Conservation (phyloP, 441 rosid genomes). For the Metrosideros polymorpha region DNA sequence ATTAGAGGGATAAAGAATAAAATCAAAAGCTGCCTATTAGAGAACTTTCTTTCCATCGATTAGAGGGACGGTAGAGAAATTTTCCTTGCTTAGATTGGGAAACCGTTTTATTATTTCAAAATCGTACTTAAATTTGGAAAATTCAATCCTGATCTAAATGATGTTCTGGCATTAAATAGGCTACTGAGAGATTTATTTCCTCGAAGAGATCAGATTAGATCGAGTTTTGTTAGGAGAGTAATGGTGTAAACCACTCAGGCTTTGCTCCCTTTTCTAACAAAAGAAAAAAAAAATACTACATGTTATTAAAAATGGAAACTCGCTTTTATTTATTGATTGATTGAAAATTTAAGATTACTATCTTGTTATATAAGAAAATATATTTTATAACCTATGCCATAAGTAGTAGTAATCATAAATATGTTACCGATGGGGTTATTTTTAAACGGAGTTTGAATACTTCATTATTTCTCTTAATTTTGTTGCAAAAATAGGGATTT, state of each 20-base stretch:
- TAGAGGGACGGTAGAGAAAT: background rate
- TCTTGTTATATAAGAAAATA: background rate
- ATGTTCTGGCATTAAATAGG: background rate
- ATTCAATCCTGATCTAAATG: no score
- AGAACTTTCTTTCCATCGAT: background rate
- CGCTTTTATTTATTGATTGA: accelerated
- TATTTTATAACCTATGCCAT: background rate
- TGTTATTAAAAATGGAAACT: no score
- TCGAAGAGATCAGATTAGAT: background rate
- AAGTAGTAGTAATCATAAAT: background rate
- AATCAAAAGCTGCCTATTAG: background rate
- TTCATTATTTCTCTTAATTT: background rate
- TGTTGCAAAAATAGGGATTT: background rate
- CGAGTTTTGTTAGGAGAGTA: background rate
- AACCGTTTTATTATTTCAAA: no score
- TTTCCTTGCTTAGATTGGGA: background rate
- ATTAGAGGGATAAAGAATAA: background rate
- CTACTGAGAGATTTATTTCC: background rate
- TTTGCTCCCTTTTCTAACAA: background rate
- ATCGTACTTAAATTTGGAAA: no score
- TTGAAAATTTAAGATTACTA: background rate
- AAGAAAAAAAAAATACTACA: background rate
- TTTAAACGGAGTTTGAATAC: background rate
- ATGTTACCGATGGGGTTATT: background rate
- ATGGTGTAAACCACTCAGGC: background rate